Conservation (phyloP, 1,284 basidiomycete species). For the Xerocomus amazonicus region DNA sequence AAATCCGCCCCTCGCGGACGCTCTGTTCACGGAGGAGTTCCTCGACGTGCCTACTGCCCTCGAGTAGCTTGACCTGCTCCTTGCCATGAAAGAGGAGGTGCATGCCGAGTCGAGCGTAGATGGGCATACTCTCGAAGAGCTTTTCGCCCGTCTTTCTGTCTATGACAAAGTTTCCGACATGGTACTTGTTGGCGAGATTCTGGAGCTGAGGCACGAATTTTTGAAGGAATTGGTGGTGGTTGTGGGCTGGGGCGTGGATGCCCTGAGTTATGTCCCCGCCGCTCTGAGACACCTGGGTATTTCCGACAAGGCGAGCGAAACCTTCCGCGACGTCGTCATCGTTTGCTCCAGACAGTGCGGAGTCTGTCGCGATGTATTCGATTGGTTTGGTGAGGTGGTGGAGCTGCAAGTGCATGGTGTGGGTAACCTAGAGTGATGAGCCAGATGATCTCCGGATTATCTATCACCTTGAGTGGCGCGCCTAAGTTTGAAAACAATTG, state of each 20-base stretch:
- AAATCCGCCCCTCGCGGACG: conserved; percentile 59
- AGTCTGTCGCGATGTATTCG: conserved; percentile 15
- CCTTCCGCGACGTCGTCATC: conserved; percentile 37
- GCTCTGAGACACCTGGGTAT: conserved; percentile 29
- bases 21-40: conserved; percentile 64
- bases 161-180: conserved; percentile 66
- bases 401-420: conserved; percentile 15
- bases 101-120: conserved; percentile 71
- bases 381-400: conserved; percentile 24
- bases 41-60: conserved; percentile 48
- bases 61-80: conserved; percentile 51
- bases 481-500: background rate
- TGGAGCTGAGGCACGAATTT: conserved; percentile 54
- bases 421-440: background rate
- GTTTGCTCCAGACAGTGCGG: conserved; percentile 20
- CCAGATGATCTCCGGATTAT: background rate
- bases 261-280: conserved; percentile 39
- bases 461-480: too few relatives aligned
- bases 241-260: conserved; percentile 42
- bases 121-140: conserved; percentile 79
- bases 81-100: conserved; percentile 73
- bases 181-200: conserved; percentile 48
- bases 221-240: conserved; percentile 36
- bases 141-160: conserved; percentile 56
- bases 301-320: conserved; percentile 42